phyloP scores from a whole-genome alignment of 2,329 filamentous ascomycete genomes.

The Alternaria brassicae region DNA sequence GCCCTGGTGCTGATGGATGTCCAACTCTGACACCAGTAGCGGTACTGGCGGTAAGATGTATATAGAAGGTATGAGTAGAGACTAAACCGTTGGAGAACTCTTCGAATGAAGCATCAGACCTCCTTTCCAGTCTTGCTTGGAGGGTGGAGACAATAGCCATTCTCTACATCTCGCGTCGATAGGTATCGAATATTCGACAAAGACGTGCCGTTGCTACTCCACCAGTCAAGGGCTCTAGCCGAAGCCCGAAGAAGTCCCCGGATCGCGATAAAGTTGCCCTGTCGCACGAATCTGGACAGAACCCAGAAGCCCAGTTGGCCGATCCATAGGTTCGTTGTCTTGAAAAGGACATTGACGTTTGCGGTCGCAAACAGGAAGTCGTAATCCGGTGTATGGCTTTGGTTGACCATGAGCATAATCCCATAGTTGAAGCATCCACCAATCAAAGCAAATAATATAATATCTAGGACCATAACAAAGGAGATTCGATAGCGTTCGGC shows the following conservation, averaged over 20 bases:
- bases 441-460: background rate
- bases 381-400: background rate
- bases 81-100: background rate
- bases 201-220: background rate
- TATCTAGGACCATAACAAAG: background rate
- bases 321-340: background rate
- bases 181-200: background rate
- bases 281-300: background rate
- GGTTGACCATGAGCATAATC: background rate
- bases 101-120: background rate
- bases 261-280: background rate
- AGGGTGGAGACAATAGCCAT: background rate
- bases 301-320: background rate
- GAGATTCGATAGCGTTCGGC: accelerated
- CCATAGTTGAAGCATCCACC: background rate
- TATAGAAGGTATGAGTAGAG: background rate
- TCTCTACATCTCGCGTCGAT: background rate
- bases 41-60: background rate
- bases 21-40: background rate
- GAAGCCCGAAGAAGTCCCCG: background rate
- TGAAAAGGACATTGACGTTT: background rate
- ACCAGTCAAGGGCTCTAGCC: background rate
- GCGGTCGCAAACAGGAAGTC: background rate
- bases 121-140: background rate
- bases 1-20: background rate